Base-by-base conservation (phyloP, 1,139 yeast species). In the Scheffersomyces titani region DNA sequence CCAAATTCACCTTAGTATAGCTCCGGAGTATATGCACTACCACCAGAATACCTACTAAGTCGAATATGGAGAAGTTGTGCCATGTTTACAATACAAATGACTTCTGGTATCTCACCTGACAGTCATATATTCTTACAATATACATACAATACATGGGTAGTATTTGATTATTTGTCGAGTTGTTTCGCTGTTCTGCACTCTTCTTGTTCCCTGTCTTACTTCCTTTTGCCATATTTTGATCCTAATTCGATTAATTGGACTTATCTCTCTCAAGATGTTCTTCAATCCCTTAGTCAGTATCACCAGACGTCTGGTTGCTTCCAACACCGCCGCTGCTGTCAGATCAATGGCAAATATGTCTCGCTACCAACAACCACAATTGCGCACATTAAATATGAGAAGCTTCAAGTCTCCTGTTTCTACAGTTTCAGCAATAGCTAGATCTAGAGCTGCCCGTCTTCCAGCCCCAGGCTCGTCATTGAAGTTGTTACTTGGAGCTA, bases 401-500 rank as follows among this genome's bases (percentile, higher is more conserved):
- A 30, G 40, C 40, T 9, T 30, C 40, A 30, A 30, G 40, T 44
- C 54, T 19, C 30, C 51, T 11, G 24, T 51, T 22, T 50, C 56
- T 44, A 19, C 49, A 49, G 36, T 16, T 44, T 20, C 58, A 51
- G 18, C 52, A 9, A 13, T 51, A 3, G 52, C 52, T 24, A 49
- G 40, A n/a, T n/a, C 36, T 16, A 36, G 19, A 19, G 49, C 49
- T 20, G 5, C 44, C 16, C 44, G 50, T 20, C 54, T 47, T 9
- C 40, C 40, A 16, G 40, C 16, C 3, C 40, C 49, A 13, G 24
- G 49, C 49, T 46, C 49, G 6, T 57, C 59, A 13, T 51, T 57
- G 44, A 52, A 51, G 53, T 53, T 57, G 40, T 51, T 57, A 30
- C 48, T 57, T 19, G 59, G 57, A 9, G 24, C 57, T 3, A 55